phyloP scores from a whole-genome alignment of 2,329 filamentous ascomycete genomes.

The Aspergillus fumigatiaffinis region DNA sequence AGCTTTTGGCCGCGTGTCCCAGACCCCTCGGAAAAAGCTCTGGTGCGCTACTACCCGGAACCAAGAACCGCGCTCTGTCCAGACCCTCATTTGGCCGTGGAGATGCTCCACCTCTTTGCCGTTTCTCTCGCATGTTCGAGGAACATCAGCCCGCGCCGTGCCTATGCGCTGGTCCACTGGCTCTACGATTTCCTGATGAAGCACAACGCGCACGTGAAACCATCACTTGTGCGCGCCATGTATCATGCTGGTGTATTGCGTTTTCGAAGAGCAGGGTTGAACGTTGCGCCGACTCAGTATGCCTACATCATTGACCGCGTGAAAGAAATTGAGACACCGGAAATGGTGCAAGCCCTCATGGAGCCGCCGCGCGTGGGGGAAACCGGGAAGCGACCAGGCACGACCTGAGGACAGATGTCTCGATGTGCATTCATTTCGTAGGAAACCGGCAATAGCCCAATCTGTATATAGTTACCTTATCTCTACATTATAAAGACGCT shows the following conservation, averaged over 20 bases:
- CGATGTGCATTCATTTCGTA: neutral
- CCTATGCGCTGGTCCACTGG: constrained; percentile 46
- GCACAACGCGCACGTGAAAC: constrained; percentile 40
- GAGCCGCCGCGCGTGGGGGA: constrained; percentile 15
- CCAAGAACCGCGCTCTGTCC: constrained; percentile 21
- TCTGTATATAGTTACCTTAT: neutral
- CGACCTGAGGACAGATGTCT: neutral
- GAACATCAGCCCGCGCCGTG: constrained; percentile 35
- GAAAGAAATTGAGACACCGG: constrained; percentile 39
- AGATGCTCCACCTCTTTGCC: constrained; percentile 45
- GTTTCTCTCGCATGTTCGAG: constrained; percentile 39
- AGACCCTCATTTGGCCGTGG: constrained; percentile 34
- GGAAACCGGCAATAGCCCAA: neutral
- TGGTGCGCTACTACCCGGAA: constrained; percentile 23
- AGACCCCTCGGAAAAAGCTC: constrained; percentile 20
- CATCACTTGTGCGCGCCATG: constrained; percentile 46
- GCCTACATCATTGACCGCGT: constrained; percentile 46
- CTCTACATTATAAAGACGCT: neutral
- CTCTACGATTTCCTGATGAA: constrained; percentile 44
- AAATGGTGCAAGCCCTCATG: constrained; percentile 33
- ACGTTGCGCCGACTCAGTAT: constrained; percentile 34
- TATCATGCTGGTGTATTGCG: constrained; percentile 48
- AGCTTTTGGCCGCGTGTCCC: constrained; percentile 25
- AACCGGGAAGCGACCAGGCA: neutral
- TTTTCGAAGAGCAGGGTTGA: constrained; percentile 34